Evolutionary conservation across 495 filamentous ascomycete genomes (phyloP).

Genomic region (Articulospora tetracladia): DNA sequence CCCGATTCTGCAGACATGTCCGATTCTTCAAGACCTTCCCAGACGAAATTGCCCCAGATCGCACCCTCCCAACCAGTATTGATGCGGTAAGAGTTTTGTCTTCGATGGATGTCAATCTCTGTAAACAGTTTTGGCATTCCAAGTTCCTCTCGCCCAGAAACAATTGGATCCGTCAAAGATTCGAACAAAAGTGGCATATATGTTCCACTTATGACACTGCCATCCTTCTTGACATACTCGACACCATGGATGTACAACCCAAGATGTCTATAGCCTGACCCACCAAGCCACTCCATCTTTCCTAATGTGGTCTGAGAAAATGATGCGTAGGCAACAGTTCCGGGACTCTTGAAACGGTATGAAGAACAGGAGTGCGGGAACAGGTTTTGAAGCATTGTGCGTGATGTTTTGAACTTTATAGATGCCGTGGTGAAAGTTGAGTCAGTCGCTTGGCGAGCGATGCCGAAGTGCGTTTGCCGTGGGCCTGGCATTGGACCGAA

Average conservation of each 20-base stretch:
- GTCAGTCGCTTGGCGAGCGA: slow-evolving; percentile 19
- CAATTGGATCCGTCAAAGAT: slow-evolving; percentile 46
- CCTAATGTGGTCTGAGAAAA: slow-evolving; percentile 44
- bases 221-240: slow-evolving; percentile 47
- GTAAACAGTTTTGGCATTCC: slow-evolving; percentile 54
- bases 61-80: slow-evolving; percentile 45
- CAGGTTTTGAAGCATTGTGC: slow-evolving; percentile 53
- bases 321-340: slow-evolving; percentile 46
- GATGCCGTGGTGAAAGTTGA: slow-evolving; percentile 45
- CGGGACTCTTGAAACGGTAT: slow-evolving; percentile 42
- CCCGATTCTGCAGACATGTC: slow-evolving; percentile 21
- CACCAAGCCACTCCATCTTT: slow-evolving; percentile 52
- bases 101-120: slow-evolving; percentile 40
- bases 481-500: slow-evolving; percentile 56
- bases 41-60: slow-evolving; percentile 37
- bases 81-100: slow-evolving; percentile 33
- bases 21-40: background rate
- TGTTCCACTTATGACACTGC: slow-evolving; percentile 40
- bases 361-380: slow-evolving; percentile 38
- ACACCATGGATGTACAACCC: slow-evolving; percentile 57
- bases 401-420: slow-evolving; percentile 53
- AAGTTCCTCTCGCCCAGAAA: slow-evolving; percentile 50
- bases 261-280: slow-evolving; percentile 49
- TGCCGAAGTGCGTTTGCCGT: slow-evolving; percentile 35
- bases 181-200: slow-evolving; percentile 55